Conservation (phyloP, 352 stramenopile genomes). For the Aphanomyces cochlioides region DNA sequence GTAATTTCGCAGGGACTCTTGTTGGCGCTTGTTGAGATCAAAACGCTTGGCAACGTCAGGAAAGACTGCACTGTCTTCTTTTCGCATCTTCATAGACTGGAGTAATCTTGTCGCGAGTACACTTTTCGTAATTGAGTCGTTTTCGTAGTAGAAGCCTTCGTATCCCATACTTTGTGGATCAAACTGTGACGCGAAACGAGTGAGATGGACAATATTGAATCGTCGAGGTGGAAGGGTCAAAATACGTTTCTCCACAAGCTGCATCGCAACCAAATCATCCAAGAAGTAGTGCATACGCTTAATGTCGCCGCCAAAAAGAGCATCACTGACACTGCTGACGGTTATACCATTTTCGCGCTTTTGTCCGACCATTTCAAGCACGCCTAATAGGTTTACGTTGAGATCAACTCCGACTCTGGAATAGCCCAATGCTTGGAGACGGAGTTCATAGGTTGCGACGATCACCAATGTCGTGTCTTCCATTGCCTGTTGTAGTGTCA, state of each 20-base stretch:
- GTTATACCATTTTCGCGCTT: slow-evolving; percentile 56
- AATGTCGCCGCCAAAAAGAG: slow-evolving; percentile 56
- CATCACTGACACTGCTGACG: slow-evolving; percentile 49
- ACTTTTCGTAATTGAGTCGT: slow-evolving; percentile 60
- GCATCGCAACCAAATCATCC: slow-evolving; percentile 60
- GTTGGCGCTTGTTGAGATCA: slow-evolving; percentile 65
- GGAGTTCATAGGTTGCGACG: slow-evolving; percentile 61
- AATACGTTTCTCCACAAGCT: slow-evolving; percentile 73
- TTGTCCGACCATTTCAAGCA: slow-evolving; percentile 74
- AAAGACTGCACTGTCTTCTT: slow-evolving; percentile 71
- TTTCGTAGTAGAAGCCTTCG: slow-evolving; percentile 45
- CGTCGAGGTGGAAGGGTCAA: slow-evolving; percentile 56
- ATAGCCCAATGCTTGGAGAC: slow-evolving; percentile 66
- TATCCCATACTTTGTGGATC: slow-evolving; percentile 69
- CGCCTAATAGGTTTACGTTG: slow-evolving; percentile 63
- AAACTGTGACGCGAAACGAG: slow-evolving; percentile 57
- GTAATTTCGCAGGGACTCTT: slow-evolving; percentile 78
- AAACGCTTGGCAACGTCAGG: slow-evolving; percentile 81
- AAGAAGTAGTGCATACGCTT: slow-evolving; percentile 80
- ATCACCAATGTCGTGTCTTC: slow-evolving; percentile 48
- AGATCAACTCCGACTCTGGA: slow-evolving; percentile 52
- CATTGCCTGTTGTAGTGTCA: slow-evolving; percentile 64
- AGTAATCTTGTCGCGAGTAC: slow-evolving; percentile 57
- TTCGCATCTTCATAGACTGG: slow-evolving; percentile 55
- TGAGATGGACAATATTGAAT: slow-evolving; percentile 81